Conservation (phyloP, 345 rosid species). For the Sapria himalayana region DNA sequence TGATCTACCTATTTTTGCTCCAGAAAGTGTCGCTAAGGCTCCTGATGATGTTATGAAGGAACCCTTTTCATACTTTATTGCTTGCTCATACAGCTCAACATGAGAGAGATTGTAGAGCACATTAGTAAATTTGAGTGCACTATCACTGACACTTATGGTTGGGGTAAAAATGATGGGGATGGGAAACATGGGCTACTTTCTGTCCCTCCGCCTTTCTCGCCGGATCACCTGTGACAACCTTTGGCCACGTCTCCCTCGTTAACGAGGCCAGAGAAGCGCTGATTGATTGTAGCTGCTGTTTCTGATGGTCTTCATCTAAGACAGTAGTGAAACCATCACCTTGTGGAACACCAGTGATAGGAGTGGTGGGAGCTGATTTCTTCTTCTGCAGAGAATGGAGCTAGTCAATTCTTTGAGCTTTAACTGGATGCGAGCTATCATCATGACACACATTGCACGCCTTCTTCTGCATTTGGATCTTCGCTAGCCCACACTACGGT, state of each 20-base stretch:
- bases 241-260: conserved; percentile 81
- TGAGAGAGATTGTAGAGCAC: conserved; percentile 90
- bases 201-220: conserved; percentile 31
- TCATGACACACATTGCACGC: conserved; percentile 37
- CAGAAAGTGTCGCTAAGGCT: conserved; percentile 84
- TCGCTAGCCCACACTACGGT: conserved; percentile 18
- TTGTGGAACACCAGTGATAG: conserved; percentile 20
- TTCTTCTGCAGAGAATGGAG: conserved; percentile 86
- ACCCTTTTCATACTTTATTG: conserved; percentile 70
- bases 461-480: conserved; percentile 25
- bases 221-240: conserved; percentile 71
- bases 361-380: conserved; percentile 66
- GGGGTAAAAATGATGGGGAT: conserved; percentile 23
- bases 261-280: conserved; percentile 94
- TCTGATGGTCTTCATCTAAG: conserved; percentile 59
- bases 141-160: conserved; percentile 56
- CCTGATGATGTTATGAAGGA: conserved; percentile 74
- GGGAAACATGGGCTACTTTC: conserved; percentile 18
- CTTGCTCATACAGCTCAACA: conserved; percentile 89
- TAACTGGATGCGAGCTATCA: conserved; percentile 53
- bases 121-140: conserved; percentile 76
- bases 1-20: conserved; percentile 86
- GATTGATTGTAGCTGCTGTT: conserved; percentile 84
- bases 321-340: conserved; percentile 21
- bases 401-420: conserved; percentile 73